Percentiles rank a stretch among this genome's conserved stretches.
phyloP scores from a whole-genome alignment of 208 protist species.

The Acanthamoeba castellanii region DNA sequence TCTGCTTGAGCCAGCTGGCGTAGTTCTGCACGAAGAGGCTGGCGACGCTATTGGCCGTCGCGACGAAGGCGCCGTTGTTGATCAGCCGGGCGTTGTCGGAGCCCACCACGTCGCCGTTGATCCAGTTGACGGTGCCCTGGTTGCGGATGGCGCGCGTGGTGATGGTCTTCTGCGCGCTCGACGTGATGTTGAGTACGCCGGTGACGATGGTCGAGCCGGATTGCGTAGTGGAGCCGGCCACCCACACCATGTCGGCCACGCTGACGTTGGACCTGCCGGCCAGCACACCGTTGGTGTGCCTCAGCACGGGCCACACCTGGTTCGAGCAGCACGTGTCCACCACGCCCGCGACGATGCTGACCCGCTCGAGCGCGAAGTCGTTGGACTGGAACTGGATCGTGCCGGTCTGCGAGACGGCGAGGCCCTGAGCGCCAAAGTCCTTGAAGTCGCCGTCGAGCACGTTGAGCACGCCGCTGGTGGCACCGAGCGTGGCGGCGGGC shows the following conservation, averaged over 20 bases:
- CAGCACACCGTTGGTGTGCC: not conserved
- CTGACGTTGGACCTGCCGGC: slow-evolving; percentile 49
- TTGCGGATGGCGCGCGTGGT: slow-evolving; percentile 60
- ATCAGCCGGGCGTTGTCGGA: slow-evolving; percentile 30
- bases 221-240: not conserved
- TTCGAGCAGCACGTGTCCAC: slow-evolving; percentile 67
- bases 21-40: slow-evolving; percentile 66
- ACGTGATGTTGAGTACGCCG: slow-evolving; percentile 59
- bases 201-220: slow-evolving; percentile 56
- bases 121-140: slow-evolving; percentile 42
- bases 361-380: not conserved
- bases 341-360: not conserved
- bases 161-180: slow-evolving; percentile 9
- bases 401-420: not conserved
- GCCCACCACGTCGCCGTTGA: slow-evolving; percentile 60
- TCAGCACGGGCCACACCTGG: slow-evolving; percentile 47
- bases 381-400: slow-evolving; percentile 56
- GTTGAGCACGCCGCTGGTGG: slow-evolving; percentile 49
- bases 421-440: not conserved
- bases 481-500: not conserved
- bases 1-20: slow-evolving; percentile 62
- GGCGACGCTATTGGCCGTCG: not conserved
- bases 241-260: slow-evolving; percentile 40
- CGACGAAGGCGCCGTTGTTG: slow-evolving; percentile 49
- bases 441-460: slow-evolving; percentile 56